Conservation (phyloP, 2,329 filamentous ascomycete species). For the Colletotrichum trifolii region DNA sequence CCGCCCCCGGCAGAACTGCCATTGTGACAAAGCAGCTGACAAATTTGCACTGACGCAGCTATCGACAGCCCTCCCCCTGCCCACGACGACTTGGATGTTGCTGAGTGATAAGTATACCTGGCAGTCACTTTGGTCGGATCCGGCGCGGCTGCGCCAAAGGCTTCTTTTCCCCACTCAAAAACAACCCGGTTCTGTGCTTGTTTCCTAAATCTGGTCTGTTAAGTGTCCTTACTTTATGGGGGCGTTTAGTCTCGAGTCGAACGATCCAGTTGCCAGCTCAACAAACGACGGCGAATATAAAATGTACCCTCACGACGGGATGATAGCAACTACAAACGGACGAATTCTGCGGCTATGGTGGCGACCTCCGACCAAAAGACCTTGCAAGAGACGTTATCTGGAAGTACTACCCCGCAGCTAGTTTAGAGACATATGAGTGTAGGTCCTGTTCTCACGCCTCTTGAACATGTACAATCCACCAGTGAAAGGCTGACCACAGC, state of each 20-base stretch:
- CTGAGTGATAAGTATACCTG: conserved; percentile 67
- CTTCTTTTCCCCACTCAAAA: conserved; percentile 5
- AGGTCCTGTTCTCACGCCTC: no score
- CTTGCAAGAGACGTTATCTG: no score
- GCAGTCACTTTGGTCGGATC: conserved; percentile 33
- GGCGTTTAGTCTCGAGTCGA: conserved; percentile 37
- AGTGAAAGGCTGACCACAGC: no score
- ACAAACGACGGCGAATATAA: background rate
- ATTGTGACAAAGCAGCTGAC: conserved; percentile 9
- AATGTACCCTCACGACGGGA: no score
- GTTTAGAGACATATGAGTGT: no score
- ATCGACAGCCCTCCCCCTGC: conserved; percentile 83
- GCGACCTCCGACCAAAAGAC: no score
- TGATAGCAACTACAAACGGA: no score
- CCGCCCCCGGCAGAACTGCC: background rate
- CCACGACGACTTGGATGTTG: conserved; percentile 96
- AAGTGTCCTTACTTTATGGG: conserved; percentile 37
- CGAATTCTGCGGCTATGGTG: no score
- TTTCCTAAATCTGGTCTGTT: conserved; percentile 32
- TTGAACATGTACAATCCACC: no score
- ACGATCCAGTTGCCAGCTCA: conserved; percentile 27
- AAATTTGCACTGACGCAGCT: conserved; percentile 49
- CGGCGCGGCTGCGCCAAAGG: conserved; percentile 34
- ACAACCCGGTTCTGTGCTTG: conserved; percentile 18
- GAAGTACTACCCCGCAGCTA: no score